Conservation (phyloP, 2,329 filamentous ascomycete species). For the Didymella lethalis region DNA sequence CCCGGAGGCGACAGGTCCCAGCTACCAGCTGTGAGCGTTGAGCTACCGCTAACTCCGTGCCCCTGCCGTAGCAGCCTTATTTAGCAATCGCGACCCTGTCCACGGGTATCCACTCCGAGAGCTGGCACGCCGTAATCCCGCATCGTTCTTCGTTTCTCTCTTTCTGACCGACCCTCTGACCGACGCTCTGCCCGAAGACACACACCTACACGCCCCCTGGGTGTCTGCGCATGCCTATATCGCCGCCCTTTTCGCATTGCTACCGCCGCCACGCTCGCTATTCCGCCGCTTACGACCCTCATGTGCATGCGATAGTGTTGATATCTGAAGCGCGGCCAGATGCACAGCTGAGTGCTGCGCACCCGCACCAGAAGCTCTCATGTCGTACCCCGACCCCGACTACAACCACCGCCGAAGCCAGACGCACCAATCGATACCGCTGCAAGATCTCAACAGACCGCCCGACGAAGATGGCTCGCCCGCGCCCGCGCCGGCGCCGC, state of each 20-base stretch:
- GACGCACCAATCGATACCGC: conserved; percentile 71
- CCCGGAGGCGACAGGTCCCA: neutral
- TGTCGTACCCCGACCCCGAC: conserved; percentile 59
- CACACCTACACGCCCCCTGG: neutral
- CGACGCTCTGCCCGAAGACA: neutral
- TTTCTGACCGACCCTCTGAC: conserved; percentile 11
- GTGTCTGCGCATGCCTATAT: neutral
- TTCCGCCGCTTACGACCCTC: conserved; percentile 7
- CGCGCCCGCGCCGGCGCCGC: conserved; percentile 38
- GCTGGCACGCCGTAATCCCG: conserved; percentile 18
- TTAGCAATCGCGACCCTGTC: conserved; percentile 9
- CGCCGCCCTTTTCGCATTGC: conserved; percentile 1
- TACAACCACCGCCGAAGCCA: conserved; percentile 55
- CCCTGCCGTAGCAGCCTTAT: neutral
- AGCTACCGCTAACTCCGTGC: conserved; percentile 13
- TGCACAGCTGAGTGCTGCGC: conserved; percentile 38
- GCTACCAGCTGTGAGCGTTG: conserved; percentile 3
- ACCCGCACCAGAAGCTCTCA: conserved; percentile 47
- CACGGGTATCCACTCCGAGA: conserved; percentile 13
- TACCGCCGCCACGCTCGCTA: conserved; percentile 22
- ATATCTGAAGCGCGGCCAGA: conserved; percentile 42
- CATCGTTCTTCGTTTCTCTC: conserved; percentile 7
- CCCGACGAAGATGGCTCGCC: conserved; percentile 45
- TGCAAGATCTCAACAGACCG: conserved; percentile 63
- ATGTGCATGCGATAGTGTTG: conserved; percentile 34